Conservation (phyloP, 306 rosid species). For the Cucumis melo region DNA sequence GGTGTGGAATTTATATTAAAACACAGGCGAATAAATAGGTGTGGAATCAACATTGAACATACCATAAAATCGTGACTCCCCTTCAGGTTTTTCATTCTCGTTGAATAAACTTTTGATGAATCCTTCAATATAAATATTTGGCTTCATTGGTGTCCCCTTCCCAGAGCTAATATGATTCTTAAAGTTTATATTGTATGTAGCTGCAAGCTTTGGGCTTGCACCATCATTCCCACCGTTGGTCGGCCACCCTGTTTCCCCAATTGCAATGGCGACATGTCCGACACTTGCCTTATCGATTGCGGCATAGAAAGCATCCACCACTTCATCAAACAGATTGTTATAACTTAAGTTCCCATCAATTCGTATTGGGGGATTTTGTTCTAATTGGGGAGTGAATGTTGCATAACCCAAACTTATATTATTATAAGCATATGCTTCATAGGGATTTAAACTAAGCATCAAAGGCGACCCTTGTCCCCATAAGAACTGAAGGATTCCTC, state of each 20-base stretch:
- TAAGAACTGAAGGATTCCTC: conserved; percentile 4
- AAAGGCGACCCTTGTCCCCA: conserved; percentile 5
- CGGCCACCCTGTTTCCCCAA: not conserved
- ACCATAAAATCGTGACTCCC: conserved; percentile 19
- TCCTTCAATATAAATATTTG: conserved; percentile 5
- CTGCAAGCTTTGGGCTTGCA: too few species aligned
- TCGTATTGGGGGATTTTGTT: too few species aligned
- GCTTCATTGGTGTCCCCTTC: conserved; percentile 27
- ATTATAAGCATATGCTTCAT: not conserved
- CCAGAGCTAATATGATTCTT: too few species aligned
- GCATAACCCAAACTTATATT: not conserved
- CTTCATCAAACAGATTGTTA: not conserved
- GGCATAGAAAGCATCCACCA: not conserved
- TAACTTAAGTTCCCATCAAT: not conserved
- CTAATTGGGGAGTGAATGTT: not conserved
- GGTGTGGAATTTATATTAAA: too few species aligned
- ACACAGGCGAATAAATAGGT: conserved; percentile 14
- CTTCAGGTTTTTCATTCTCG: conserved; percentile 21
- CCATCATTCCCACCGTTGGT: too few species aligned
- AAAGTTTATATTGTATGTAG: too few species aligned
- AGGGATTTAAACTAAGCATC: conserved; percentile 24
- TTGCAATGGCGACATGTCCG: not conserved
- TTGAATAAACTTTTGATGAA: conserved; percentile 24
- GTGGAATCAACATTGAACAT: conserved; percentile 12
- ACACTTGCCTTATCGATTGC: not conserved